A percentile compares a stretch with the other conserved stretches of the same genome.
Conservation (phyloP, 768 basidiomycete species). For the Calvatia gigantea region DNA sequence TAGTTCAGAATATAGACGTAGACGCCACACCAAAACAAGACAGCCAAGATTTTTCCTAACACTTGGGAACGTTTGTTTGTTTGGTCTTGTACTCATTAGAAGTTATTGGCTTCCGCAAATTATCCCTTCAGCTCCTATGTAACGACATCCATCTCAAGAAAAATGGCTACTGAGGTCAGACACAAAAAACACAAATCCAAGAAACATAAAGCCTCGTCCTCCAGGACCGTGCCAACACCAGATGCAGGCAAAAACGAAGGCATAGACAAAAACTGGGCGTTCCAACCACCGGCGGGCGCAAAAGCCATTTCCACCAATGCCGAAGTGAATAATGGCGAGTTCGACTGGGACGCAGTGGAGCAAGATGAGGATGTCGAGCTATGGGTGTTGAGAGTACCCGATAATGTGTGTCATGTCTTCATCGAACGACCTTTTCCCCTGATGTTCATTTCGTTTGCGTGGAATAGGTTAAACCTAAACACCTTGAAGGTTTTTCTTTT, state of each 20-base stretch:
- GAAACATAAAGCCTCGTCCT: constrained; percentile 23
- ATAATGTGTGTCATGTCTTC: constrained; percentile 44
- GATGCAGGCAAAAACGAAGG: constrained; percentile 48
- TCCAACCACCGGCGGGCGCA: constrained; percentile 53
- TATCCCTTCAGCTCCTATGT: no score
- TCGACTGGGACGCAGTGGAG: constrained; percentile 67
- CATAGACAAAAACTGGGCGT: constrained; percentile 53
- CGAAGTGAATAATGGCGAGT: constrained; percentile 43
- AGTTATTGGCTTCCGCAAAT: no score
- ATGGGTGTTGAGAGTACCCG: constrained; percentile 69
- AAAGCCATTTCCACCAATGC: constrained; percentile 42
- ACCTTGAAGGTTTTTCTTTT: constrained; percentile 51
- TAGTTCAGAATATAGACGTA: no score
- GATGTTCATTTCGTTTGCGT: not conserved
- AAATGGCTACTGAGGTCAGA: no score
- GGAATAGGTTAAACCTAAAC: constrained; percentile 59
- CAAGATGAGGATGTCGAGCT: constrained; percentile 58
- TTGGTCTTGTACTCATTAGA: no score
- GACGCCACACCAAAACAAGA: no score
- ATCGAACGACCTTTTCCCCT: not conserved
- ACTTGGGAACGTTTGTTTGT: no score
- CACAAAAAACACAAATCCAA: constrained; percentile 19
- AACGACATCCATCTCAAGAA: no score
- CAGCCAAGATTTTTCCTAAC: no score
- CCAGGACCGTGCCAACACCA: constrained; percentile 9